A percentile compares a stretch with the other conserved stretches of the same genome.
Evolutionary conservation across 352 stramenopile species (phyloP).

Genomic region (Globisporangium spiculum): DNA sequence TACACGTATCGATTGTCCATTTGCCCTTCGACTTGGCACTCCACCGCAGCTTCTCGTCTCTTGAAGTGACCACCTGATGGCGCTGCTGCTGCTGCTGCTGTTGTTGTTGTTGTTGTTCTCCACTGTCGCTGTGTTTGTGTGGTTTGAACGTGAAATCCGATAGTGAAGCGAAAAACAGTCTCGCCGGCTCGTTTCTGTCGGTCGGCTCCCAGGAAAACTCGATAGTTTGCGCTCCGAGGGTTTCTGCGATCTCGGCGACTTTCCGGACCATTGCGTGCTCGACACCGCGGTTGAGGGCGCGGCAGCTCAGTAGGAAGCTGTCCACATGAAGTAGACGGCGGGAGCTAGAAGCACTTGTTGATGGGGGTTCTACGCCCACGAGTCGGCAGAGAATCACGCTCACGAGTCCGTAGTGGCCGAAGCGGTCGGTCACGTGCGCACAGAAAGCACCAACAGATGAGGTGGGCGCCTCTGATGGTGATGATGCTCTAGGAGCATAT

Average conservation of each 20-base stretch:
- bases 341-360: background rate
- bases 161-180: conserved; percentile 49
- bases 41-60: conserved; percentile 6
- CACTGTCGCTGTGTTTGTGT: background rate
- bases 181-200: conserved; percentile 56
- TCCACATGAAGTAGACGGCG: conserved; percentile 28
- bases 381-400: conserved; percentile 38
- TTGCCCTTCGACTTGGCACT: conserved; percentile 9
- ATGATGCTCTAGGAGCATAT: conserved; percentile 22
- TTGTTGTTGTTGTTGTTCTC: background rate
- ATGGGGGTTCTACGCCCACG: background rate
- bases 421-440: conserved; percentile 66
- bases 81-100: background rate
- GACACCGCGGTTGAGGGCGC: conserved; percentile 62
- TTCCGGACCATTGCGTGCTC: conserved; percentile 64
- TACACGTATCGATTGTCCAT: conserved; percentile 8
- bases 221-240: conserved; percentile 17
- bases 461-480: too few relatives aligned
- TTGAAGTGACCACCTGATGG: background rate
- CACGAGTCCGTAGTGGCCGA: conserved; percentile 75
- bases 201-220: conserved; percentile 58
- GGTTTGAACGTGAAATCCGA: conserved; percentile 10
- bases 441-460: conserved; percentile 27
- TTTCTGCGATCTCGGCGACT: conserved; percentile 35
- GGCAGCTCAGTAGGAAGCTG: conserved; percentile 72